phyloP scores from a whole-genome alignment of 108 stramenopile species.

The Cyclostephanos tholiformis region DNA sequence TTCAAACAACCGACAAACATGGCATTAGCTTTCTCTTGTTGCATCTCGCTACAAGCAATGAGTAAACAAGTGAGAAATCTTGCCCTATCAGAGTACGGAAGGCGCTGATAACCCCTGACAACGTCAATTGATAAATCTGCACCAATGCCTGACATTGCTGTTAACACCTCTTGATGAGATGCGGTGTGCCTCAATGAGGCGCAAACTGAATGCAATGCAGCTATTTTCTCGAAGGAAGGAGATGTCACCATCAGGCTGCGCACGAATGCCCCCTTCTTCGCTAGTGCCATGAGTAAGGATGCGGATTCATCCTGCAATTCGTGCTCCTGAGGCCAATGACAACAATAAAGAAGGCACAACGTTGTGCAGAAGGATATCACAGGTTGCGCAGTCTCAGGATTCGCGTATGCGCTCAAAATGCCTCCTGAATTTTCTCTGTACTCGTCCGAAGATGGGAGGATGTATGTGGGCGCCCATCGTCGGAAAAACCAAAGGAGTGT shows the following conservation, averaged over 20 bases:
- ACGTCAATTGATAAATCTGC: slow-evolving; percentile 42
- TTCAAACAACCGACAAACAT: slow-evolving; percentile 65
- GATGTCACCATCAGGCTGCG: slow-evolving; percentile 57
- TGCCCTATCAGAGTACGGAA: slow-evolving; percentile 73
- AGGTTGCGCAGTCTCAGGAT: slow-evolving; percentile 57
- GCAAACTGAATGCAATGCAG: slow-evolving; percentile 64
- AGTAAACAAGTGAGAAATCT: slow-evolving; percentile 67
- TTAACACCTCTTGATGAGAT: slow-evolving; percentile 51
- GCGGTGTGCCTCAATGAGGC: slow-evolving; percentile 68
- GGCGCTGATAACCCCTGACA: slow-evolving; percentile 69
- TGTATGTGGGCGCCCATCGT: slow-evolving; percentile 80
- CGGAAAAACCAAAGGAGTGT: slow-evolving; percentile 78
- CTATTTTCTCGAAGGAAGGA: slow-evolving; percentile 68
- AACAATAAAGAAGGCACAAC: slow-evolving; percentile 78
- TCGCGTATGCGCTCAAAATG: slow-evolving; percentile 64
- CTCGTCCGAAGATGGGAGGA: slow-evolving; percentile 58
- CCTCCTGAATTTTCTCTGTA: slow-evolving; percentile 53
- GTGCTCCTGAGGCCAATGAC: slow-evolving; percentile 85
- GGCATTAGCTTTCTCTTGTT: slow-evolving; percentile 51
- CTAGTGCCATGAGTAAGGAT: slow-evolving; percentile 57
- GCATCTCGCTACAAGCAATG: slow-evolving; percentile 68
- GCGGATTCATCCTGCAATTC: slow-evolving; percentile 70
- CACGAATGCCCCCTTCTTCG: slow-evolving; percentile 56
- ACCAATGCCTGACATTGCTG: slow-evolving; percentile 49
- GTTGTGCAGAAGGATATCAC: slow-evolving; percentile 68